These are phyloP conservation scores for Haplosporangium sp. DNA, from an alignment of 371 early-diverging fungal species.

Conservation along the genomic window DNA sequence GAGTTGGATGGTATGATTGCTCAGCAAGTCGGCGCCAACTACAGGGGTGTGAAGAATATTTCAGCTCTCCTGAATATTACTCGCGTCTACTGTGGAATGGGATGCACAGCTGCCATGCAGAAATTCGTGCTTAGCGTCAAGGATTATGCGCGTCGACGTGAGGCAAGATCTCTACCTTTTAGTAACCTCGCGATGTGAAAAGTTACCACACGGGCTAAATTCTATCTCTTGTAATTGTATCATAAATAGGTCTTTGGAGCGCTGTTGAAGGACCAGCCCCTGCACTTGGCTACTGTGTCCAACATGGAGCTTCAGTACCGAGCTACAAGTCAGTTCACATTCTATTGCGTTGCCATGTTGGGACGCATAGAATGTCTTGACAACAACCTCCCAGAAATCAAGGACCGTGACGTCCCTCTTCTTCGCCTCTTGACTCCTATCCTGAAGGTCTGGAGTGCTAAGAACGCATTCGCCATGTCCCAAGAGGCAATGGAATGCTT, in stretches of 20 bases:
- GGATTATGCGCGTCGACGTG: slow-evolving; percentile 68
- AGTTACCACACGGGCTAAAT: neutral
- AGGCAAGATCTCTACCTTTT: slow-evolving; percentile 22
- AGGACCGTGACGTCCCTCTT: slow-evolving; percentile 55
- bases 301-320: slow-evolving; percentile 64
- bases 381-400: slow-evolving; percentile 35
- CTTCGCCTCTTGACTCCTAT: slow-evolving; percentile 76
- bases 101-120: slow-evolving; percentile 60
- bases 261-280: slow-evolving; percentile 61
- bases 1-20: slow-evolving; percentile 68
- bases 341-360: slow-evolving; percentile 66
- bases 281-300: slow-evolving; percentile 69
- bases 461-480: slow-evolving; percentile 60
- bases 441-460: slow-evolving; percentile 68
- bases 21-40: slow-evolving; percentile 63
- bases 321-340: slow-evolving; percentile 63
- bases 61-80: slow-evolving; percentile 75
- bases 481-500: slow-evolving; percentile 73
- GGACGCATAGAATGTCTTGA: slow-evolving; percentile 64
- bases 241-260: slow-evolving; percentile 48
- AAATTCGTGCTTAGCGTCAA: slow-evolving; percentile 65
- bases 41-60: slow-evolving; percentile 72
- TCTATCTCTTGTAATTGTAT: neutral
- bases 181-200: too few relatives aligned
- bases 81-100: slow-evolving; percentile 69